phyloP scores from a whole-genome alignment of 2,329 filamentous ascomycete genomes.

The Aspergillus sp. region DNA sequence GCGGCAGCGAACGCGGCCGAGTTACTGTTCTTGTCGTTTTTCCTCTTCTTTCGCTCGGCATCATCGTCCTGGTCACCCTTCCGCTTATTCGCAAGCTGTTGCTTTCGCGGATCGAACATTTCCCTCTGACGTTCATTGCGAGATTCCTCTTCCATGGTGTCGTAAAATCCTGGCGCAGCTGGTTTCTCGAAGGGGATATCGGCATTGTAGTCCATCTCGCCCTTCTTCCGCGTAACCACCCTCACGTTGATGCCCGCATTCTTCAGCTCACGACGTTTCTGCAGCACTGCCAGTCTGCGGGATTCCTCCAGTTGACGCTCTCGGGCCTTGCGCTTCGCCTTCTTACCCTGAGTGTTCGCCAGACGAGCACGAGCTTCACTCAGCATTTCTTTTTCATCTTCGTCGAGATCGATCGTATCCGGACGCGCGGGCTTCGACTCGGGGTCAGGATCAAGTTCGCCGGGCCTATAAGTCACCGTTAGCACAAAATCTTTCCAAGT shows the following conservation, averaged over 20 bases:
- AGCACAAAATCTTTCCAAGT: constrained; percentile 10
- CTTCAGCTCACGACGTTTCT: constrained; percentile 95
- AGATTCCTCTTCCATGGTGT: constrained; percentile 78
- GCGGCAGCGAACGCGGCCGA: constrained; percentile 81
- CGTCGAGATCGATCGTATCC: constrained; percentile 96
- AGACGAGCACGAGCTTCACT: constrained; percentile 94
- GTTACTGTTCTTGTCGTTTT: constrained; percentile 80
- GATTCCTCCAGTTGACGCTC: constrained; percentile 96
- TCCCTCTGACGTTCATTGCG: constrained; percentile 81
- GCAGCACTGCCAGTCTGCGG: constrained; percentile 79
- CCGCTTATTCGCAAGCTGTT: constrained; percentile 85
- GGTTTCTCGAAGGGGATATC: constrained; percentile 98
- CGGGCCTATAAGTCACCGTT: constrained; percentile 55
- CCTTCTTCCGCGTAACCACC: constrained; percentile 83
- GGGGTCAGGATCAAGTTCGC: constrained; percentile 94
- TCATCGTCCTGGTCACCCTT: constrained; percentile 89
- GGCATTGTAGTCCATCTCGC: constrained; percentile 99
- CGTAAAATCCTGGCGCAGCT: constrained; percentile 84
- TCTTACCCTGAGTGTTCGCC: constrained; percentile 98
- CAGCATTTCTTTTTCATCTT: constrained; percentile 99
- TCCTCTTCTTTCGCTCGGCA: constrained; percentile 76
- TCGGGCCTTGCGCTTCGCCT: constrained; percentile 94
- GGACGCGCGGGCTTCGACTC: constrained; percentile 94
- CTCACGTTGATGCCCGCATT: constrained; percentile 99
- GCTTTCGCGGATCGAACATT: constrained; percentile 87